Base-by-base conservation (phyloP, 331 rosid species). In the Phaseolus coccineus region DNA sequence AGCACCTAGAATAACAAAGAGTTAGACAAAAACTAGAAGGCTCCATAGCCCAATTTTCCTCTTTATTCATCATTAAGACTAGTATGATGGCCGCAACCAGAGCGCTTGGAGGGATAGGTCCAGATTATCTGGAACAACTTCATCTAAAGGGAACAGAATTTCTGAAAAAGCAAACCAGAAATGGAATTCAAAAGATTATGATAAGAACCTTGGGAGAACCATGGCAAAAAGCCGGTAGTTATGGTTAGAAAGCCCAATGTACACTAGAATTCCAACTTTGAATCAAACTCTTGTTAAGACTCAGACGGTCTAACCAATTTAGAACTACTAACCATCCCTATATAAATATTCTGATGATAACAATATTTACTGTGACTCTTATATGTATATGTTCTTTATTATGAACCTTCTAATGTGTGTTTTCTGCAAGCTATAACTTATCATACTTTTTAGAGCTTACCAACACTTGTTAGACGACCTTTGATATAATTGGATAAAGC, bases 31-130 rank as follows among this genome's bases (percentile, higher is more conserved):
- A 22, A 15, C 14, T 42, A 74, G 69, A 58, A 58, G 44, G 78
- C 10, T 74, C 69, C 52, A 59, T 27, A 27, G 46, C 58, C 47
- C 69, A 44, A 74, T 16, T 28, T 59, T 74, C 57, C 78, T 40
- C 69, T 40, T 25, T 57, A 27, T 74, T 74, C 28, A 31, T 8
- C 76, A 56, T 22, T 19, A 27, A 6, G 6, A 61, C 28, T 73
- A 73, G 3, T 24, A 72, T 53, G 39, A 35, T 35, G 67, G n/a
- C 35, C 48, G 55, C 15, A 56, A 33, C 58, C 59, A 44, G 53
- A 46, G 19, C 9, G 48, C 71, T 59, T 22, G 30, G 12, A 4
- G 30, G 24, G 15, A 73, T 46, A 39, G 28, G 15, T 57, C 40
- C 42, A 57, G 78, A 39, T 61, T 15, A 46, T 13, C 71, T 30